Percentiles rank a stretch among this genome's conserved stretches.
phyloP scores from a whole-genome alignment of 139 green algal genomes.

The Pleodorina starrii region DNA sequence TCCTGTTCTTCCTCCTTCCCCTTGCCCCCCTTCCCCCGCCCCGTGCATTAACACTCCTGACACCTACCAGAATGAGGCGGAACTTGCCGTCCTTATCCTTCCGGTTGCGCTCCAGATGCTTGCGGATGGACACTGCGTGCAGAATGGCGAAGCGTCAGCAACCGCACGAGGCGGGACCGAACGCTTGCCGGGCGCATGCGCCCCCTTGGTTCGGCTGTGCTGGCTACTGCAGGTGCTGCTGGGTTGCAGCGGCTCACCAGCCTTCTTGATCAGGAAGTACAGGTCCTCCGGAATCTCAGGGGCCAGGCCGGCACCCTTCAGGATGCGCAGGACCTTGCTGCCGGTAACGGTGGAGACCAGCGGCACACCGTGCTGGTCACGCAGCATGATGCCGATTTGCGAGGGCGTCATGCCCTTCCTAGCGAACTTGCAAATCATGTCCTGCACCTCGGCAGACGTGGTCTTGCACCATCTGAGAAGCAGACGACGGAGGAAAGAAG shows the following conservation, averaged over 20 bases:
- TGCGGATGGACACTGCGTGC: constrained; percentile 92
- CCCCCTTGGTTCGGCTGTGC: constrained; percentile 22
- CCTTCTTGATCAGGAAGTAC: constrained; percentile 99
- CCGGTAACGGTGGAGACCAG: constrained; percentile 90
- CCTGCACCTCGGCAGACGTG: constrained; percentile 75
- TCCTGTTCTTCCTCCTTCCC: no score
- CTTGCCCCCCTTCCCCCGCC: no score
- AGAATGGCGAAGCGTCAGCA: constrained; percentile 41
- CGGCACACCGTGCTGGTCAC: constrained; percentile 96
- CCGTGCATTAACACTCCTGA: not conserved
- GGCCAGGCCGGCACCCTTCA: constrained; percentile 93
- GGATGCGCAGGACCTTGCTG: constrained; percentile 97
- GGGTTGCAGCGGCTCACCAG: constrained; percentile 55
- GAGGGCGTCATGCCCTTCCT: constrained; percentile 99
- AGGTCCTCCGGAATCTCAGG: constrained; percentile 99
- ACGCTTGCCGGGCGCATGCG: constrained; percentile 31
- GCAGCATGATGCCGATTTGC: constrained; percentile 97
- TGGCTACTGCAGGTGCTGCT: not conserved
- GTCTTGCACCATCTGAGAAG: constrained; percentile 74
- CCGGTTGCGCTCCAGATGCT: constrained; percentile 98
- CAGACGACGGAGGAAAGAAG: not conserved
- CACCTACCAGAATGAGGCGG: constrained; percentile 83
- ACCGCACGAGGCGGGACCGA: constrained; percentile 42
- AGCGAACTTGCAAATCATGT: constrained; percentile 96
- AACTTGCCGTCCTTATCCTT: constrained; percentile 96